Conservation (phyloP, 73 alveolate genomes). For the Breviolum minutum region DNA sequence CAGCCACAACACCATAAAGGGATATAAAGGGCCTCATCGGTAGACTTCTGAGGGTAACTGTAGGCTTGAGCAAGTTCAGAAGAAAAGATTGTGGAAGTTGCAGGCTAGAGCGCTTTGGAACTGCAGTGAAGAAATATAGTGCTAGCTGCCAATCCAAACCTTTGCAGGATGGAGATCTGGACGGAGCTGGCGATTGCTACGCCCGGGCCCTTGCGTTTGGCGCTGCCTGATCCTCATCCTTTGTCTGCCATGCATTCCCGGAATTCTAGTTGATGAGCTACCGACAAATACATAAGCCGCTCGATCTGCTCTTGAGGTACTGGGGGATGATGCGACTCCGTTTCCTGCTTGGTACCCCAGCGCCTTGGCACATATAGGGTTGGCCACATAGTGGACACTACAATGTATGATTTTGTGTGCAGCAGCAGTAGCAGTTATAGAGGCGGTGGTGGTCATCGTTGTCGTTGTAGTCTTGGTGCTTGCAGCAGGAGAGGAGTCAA, state of each 20-base stretch:
- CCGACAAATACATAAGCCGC: too few species aligned
- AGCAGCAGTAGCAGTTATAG: neutral
- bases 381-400: neutral
- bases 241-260: neutral
- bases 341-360: slow-evolving; percentile 74
- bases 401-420: too few species aligned
- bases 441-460: neutral
- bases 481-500: too few species aligned
- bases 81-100: neutral
- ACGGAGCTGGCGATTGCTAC: slow-evolving; percentile 76
- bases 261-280: too few species aligned
- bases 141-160: neutral
- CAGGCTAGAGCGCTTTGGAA: neutral
- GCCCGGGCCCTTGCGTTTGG: slow-evolving; percentile 80
- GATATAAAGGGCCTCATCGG: neutral
- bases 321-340: slow-evolving; percentile 13
- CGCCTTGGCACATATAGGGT: neutral
- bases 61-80: neutral
- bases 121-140: neutral
- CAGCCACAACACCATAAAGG: neutral
- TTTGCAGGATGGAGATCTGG: neutral
- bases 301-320: neutral
- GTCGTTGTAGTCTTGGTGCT: too few species aligned
- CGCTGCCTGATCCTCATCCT: neutral
- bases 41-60: neutral